Percentiles rank a stretch among this genome's conserved stretches.
Conservation (phyloP, 805 yeast species). For the Wilhelminamyces savonicus region DNA sequence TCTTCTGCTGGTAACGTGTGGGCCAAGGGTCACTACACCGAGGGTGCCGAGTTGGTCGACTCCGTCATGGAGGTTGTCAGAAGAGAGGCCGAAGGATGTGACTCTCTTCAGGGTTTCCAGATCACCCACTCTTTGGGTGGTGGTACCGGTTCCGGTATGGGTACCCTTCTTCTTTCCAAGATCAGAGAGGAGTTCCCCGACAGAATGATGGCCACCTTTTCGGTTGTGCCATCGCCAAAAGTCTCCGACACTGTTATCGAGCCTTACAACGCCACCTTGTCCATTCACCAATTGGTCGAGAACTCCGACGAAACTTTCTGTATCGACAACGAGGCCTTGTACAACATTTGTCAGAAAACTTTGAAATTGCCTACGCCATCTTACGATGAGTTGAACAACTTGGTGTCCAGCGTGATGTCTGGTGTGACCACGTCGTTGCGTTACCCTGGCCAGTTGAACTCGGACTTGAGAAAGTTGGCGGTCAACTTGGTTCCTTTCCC, state of each 20-base stretch:
- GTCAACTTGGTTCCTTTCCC: slow-evolving; percentile 95
- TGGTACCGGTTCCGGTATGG: slow-evolving; percentile 97
- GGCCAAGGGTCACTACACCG: slow-evolving; percentile 97
- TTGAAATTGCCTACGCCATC: slow-evolving; percentile 75
- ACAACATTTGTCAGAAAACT: slow-evolving; percentile 83
- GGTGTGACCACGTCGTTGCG: slow-evolving; percentile 93
- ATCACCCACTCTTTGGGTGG: slow-evolving; percentile 56
- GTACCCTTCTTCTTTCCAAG: slow-evolving; percentile 77
- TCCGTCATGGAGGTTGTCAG: slow-evolving; percentile 84
- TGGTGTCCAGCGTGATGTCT: slow-evolving; percentile 88
- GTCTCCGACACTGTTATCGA: slow-evolving; percentile 91
- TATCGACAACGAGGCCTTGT: slow-evolving; percentile 89
- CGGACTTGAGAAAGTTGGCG: slow-evolving; percentile 88
- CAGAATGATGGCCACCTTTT: slow-evolving; percentile 93
- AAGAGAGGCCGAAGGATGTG: slow-evolving; percentile 91
- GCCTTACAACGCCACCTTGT: slow-evolving; percentile 89
- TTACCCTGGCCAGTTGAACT: slow-evolving; percentile 92
- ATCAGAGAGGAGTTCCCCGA: slow-evolving; percentile 92
- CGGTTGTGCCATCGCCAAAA: slow-evolving; percentile 88
- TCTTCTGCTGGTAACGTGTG: slow-evolving; percentile 93
- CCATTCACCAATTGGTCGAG: slow-evolving; percentile 87
- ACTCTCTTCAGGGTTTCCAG: slow-evolving; percentile 92
- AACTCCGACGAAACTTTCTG: slow-evolving; percentile 91
- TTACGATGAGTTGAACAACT: slow-evolving; percentile 70
- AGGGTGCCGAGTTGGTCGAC: slow-evolving; percentile 92